phyloP scores from a whole-genome alignment of 192 early-diverging fungal species.

The Pilaira anomala region DNA sequence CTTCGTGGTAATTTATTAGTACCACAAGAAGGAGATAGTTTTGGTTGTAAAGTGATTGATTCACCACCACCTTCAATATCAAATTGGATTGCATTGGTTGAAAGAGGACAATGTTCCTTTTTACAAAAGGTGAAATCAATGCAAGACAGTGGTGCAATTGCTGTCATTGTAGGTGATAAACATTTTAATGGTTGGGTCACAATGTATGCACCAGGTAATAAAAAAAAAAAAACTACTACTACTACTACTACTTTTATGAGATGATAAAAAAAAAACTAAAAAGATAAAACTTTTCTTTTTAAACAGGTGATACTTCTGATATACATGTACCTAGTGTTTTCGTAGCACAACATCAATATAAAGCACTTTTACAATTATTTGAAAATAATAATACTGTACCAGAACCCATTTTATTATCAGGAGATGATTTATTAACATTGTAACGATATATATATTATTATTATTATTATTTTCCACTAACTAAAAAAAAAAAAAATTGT shows the following conservation, averaged over 20 bases:
- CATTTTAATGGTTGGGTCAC: conserved; percentile 75
- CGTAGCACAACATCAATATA: conserved; percentile 71
- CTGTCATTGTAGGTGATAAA: conserved; percentile 86
- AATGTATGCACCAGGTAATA: conserved; percentile 74
- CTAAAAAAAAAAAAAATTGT: not conserved
- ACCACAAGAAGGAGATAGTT: conserved; percentile 33
- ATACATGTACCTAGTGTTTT: conserved; percentile 88
- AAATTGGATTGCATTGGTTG: conserved; percentile 84
- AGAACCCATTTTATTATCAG: conserved; percentile 30
- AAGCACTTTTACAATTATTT: conserved; percentile 47
- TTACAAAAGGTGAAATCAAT: conserved; percentile 88
- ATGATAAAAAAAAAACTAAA: not conserved
- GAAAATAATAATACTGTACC: conserved; percentile 19
- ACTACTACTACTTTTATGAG: not conserved
- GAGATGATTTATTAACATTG: conserved; percentile 48
- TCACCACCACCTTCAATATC: conserved; percentile 28
- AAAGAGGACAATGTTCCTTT: conserved; percentile 90
- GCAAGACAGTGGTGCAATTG: conserved; percentile 81
- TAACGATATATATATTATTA: not conserved
- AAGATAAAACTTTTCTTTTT: conserved; percentile 3
- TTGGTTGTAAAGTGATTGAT: conserved; percentile 56
- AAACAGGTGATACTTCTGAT: conserved; percentile 78
- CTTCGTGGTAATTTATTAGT: conserved; percentile 61
- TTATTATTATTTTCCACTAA: not conserved
- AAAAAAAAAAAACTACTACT: not conserved